phyloP scores from a whole-genome alignment of 306 rosid genomes.

The Cucurbita ficifolia region DNA sequence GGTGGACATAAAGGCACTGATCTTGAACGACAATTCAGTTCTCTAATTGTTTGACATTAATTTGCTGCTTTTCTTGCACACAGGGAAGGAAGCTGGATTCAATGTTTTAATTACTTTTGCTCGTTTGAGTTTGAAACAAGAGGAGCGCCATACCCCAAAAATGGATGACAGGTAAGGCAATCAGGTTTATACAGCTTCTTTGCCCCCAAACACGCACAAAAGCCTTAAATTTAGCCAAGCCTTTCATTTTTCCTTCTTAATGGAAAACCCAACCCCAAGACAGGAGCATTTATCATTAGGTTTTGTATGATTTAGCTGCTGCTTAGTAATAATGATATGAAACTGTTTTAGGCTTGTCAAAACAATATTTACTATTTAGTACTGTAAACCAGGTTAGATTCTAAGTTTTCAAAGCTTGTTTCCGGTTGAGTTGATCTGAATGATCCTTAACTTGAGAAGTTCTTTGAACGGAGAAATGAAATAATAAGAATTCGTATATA shows the following conservation, averaged over 20 bases:
- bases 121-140: neutral
- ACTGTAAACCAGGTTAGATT: conserved; percentile 1
- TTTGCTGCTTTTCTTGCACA: conserved; percentile 1
- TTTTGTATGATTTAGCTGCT: neutral
- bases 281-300: neutral
- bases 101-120: neutral
- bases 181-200: neutral
- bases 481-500: neutral
- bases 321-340: neutral
- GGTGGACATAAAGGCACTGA: neutral
- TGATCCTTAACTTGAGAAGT: neutral
- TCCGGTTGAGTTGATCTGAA: neutral
- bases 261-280: neutral
- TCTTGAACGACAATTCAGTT: neutral
- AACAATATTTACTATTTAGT: neutral
- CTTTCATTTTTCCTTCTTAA: neutral
- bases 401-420: neutral
- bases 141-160: neutral
- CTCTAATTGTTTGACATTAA: conserved; percentile 7
- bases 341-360: neutral
- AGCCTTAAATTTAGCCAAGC: neutral
- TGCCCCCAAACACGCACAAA: conserved; percentile 2
- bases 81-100: neutral
- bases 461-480: neutral
- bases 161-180: conserved; percentile 8